A percentile compares a stretch with the other conserved stretches of the same genome.
phyloP scores from a whole-genome alignment of 2,329 filamentous ascomycete species.

The Phyllosticta citriasiana region DNA sequence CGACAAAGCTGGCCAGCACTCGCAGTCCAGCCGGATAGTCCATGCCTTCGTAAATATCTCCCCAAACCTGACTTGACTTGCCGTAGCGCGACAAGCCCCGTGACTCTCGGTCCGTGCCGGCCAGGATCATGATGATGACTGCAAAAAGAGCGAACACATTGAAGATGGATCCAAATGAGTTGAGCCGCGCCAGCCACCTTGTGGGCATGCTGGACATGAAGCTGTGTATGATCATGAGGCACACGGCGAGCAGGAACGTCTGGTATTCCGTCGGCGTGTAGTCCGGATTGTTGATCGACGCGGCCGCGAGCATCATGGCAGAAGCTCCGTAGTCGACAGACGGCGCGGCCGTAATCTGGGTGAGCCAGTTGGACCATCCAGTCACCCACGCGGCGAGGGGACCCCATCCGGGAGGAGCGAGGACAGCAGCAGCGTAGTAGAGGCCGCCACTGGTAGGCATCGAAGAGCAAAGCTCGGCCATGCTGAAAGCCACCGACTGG shows the following conservation, averaged over 20 bases:
- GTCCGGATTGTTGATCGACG: conserved; percentile 55
- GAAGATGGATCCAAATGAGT: conserved; percentile 59
- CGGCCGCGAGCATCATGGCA: conserved; percentile 62
- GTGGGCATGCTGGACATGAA: conserved; percentile 62
- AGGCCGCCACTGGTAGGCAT: conserved; percentile 65
- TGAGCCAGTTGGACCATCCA: conserved; percentile 61
- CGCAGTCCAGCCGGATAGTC: conserved; percentile 58
- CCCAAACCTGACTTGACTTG: conserved; percentile 51
- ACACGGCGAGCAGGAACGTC: conserved; percentile 55
- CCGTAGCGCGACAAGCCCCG: conserved; percentile 50
- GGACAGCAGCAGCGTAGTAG: conserved; percentile 63
- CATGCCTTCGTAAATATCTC: conserved; percentile 54
- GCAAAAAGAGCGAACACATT: conserved; percentile 59
- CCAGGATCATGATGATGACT: conserved; percentile 59
- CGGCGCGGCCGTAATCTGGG: conserved; percentile 56
- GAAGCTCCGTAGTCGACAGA: conserved; percentile 57
- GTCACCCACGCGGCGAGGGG: conserved; percentile 59
- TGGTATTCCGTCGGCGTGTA: conserved; percentile 58
- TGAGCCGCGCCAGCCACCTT: conserved; percentile 59
- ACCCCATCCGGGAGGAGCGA: conserved; percentile 56
- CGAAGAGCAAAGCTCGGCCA: conserved; percentile 60
- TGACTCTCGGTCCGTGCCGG: conserved; percentile 41
- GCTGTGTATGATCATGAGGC: conserved; percentile 59
- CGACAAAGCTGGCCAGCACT: conserved; percentile 61
- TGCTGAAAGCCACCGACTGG: conserved; percentile 55